Percentiles rank a stretch among this genome's conserved stretches.
These are phyloP conservation scores for Ramaria rubella DNA, from an alignment of 768 basidiomycete genomes.

Conservation along the genomic window DNA sequence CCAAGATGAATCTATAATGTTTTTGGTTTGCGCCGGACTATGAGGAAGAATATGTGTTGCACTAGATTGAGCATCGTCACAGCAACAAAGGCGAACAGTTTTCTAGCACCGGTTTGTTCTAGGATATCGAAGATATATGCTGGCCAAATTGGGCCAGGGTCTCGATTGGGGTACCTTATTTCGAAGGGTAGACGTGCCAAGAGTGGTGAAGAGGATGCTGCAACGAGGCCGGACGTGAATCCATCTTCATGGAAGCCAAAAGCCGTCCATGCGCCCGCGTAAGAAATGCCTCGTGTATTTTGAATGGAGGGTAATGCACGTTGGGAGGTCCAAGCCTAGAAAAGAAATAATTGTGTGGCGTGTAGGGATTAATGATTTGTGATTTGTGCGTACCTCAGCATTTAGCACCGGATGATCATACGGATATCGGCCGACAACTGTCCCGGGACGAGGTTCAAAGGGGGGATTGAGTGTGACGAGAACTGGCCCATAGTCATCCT, in stretches of 20 bases:
- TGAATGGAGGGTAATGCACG: constrained; percentile 50
- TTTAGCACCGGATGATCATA: constrained; percentile 71
- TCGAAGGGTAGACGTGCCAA: constrained; percentile 35
- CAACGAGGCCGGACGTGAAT: constrained; percentile 43
- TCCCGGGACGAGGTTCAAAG: constrained; percentile 44
- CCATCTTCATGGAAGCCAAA: constrained; percentile 85
- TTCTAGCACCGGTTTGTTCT: constrained; percentile 19
- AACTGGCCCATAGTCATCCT: constrained; percentile 49
- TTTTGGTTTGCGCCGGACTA: neutral
- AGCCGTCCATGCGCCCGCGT: constrained; percentile 64
- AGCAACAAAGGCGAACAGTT: neutral
- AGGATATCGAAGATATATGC: constrained; percentile 35
- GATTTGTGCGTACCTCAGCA: constrained; percentile 30
- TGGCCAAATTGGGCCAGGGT: constrained; percentile 17
- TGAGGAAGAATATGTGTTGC: neutral
- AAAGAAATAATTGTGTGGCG: neutral
- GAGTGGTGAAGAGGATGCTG: constrained; percentile 19
- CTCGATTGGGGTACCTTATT: constrained; percentile 34
- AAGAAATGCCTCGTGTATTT: constrained; percentile 53
- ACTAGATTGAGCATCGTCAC: neutral
- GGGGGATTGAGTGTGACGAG: constrained; percentile 72
- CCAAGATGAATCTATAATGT: neutral
- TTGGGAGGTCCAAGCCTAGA: constrained; percentile 51
- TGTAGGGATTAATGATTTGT: neutral
- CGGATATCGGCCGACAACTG: constrained; percentile 42